phyloP scores from a whole-genome alignment of 2,329 filamentous ascomycete genomes.

The Beauveria rudraprayagi region DNA sequence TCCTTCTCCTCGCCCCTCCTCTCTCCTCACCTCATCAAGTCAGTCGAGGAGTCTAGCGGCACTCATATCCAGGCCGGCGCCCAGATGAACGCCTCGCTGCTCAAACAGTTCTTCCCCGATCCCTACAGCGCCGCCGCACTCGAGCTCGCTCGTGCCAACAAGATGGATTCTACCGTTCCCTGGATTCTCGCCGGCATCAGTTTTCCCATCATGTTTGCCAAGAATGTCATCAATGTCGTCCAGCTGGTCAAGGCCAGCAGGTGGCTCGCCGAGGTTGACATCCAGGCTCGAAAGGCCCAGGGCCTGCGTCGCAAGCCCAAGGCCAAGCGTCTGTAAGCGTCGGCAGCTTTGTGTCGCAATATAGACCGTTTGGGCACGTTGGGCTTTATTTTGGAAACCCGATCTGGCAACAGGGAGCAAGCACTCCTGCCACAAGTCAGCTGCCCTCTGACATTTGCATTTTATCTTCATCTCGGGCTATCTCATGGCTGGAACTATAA shows the following conservation, averaged over 20 bases:
- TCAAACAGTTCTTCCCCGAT: constrained; percentile 72
- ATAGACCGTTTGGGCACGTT: background rate
- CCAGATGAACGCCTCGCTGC: constrained; percentile 60
- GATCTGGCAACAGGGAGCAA: constrained; percentile 6
- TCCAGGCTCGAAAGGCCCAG: constrained; percentile 48
- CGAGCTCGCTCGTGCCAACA: constrained; percentile 89
- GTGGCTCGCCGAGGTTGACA: constrained; percentile 89
- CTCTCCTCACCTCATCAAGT: constrained; percentile 71
- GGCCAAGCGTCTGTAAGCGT: constrained; percentile 13
- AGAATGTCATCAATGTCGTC: constrained; percentile 90
- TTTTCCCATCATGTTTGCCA: constrained; percentile 78
- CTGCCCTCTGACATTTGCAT: constrained; percentile 6
- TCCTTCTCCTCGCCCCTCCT: constrained; percentile 90
- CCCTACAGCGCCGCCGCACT: constrained; percentile 89
- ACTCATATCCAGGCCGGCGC: constrained; percentile 55
- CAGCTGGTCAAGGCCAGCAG: constrained; percentile 89
- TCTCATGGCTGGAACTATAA: background rate
- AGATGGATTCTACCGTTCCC: constrained; percentile 63
- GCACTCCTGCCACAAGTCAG: constrained; percentile 5
- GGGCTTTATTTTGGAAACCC: background rate
- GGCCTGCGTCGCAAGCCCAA: constrained; percentile 43
- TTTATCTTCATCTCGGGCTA: background rate
- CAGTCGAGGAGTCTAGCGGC: constrained; percentile 45
- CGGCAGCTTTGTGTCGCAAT: background rate
- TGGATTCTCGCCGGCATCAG: constrained; percentile 73